A percentile compares a stretch with the other conserved stretches of the same genome.
Evolutionary conservation across 208 protist species (phyloP).

Genomic region (Wallacemonas sp.): DNA sequence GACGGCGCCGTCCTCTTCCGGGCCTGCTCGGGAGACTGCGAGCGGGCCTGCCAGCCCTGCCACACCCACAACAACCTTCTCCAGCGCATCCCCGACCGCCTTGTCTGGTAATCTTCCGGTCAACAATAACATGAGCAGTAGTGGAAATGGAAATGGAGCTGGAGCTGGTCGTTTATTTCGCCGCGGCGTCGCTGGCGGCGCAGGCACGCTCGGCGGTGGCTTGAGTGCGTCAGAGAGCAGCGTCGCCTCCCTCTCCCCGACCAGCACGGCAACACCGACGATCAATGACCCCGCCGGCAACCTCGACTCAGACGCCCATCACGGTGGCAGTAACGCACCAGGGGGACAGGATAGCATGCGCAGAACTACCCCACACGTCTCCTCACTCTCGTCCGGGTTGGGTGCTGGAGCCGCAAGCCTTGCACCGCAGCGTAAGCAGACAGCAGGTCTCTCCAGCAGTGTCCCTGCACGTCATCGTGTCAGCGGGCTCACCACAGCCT

Average conservation of each 20-base stretch:
- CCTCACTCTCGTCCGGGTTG: too few species aligned
- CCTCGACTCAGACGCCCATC: too few species aligned
- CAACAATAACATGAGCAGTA: not conserved
- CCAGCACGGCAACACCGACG: too few species aligned
- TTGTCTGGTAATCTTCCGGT: not conserved
- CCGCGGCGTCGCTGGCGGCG: not conserved
- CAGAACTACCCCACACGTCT: too few species aligned
- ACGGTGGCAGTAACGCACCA: too few species aligned
- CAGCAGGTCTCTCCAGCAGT: not conserved
- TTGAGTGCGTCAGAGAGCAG: not conserved
- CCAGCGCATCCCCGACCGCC: too few species aligned
- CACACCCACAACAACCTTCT: not conserved
- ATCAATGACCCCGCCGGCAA: too few species aligned
- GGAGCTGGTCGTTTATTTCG: not conserved
- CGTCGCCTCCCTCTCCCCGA: too few species aligned
- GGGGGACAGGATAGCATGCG: too few species aligned
- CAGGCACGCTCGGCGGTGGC: not conserved
- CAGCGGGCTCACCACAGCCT: not conserved
- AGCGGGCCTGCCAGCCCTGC: not conserved
- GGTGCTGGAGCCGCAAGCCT: too few species aligned
- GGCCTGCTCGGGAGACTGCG: not conserved
- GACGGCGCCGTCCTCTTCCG: not conserved
- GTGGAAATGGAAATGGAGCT: not conserved
- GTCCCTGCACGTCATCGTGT: slow-evolving; percentile 1
- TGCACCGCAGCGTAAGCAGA: not conserved